Conservation (phyloP, 148 eudicot species). For the Rhododendron molle region DNA sequence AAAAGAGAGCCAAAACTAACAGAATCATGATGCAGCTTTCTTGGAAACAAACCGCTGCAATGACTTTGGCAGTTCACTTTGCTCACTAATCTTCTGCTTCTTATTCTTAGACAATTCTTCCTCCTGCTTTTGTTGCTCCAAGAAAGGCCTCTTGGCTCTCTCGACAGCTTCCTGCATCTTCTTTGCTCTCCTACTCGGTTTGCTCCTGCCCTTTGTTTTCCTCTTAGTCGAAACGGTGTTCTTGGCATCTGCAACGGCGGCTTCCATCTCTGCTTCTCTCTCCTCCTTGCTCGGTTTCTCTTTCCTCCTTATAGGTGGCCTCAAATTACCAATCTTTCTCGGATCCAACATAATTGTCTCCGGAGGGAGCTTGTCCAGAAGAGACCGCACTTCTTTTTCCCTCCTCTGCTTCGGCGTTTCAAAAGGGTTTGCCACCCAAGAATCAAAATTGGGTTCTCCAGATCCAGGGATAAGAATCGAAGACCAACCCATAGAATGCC, state of each 20-base stretch:
- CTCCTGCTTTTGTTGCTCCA: slow-evolving; percentile 49
- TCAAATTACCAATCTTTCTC: slow-evolving; percentile 54
- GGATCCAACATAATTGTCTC: slow-evolving; percentile 84
- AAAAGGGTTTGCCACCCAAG: slow-evolving; percentile 79
- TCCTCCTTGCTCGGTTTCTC: slow-evolving; percentile 52
- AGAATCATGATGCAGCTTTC: slow-evolving; percentile 21
- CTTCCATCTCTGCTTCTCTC: slow-evolving; percentile 61
- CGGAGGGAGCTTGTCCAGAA: slow-evolving; percentile 76
- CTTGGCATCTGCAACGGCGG: slow-evolving; percentile 59
- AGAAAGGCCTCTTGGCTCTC: slow-evolving; percentile 53
- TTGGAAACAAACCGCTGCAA: slow-evolving; percentile 63
- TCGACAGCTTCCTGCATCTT: slow-evolving; percentile 48
- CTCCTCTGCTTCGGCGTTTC: slow-evolving; percentile 76
- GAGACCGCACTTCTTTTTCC: slow-evolving; percentile 69
- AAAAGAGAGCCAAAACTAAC: neutral
- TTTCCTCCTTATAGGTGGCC: slow-evolving; percentile 43
- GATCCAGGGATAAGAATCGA: slow-evolving; percentile 81
- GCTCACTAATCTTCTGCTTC: slow-evolving; percentile 39
- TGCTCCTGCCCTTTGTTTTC: slow-evolving; percentile 79
- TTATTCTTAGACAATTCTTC: slow-evolving; percentile 38
- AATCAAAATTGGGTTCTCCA: slow-evolving; percentile 87
- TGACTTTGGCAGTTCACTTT: slow-evolving; percentile 50
- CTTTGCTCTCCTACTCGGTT: slow-evolving; percentile 50
- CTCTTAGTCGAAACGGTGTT: slow-evolving; percentile 32
- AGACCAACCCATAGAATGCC: slow-evolving; percentile 87